Conservation (phyloP, 2,329 filamentous ascomycete genomes). For the Xylariaceae sp. region DNA sequence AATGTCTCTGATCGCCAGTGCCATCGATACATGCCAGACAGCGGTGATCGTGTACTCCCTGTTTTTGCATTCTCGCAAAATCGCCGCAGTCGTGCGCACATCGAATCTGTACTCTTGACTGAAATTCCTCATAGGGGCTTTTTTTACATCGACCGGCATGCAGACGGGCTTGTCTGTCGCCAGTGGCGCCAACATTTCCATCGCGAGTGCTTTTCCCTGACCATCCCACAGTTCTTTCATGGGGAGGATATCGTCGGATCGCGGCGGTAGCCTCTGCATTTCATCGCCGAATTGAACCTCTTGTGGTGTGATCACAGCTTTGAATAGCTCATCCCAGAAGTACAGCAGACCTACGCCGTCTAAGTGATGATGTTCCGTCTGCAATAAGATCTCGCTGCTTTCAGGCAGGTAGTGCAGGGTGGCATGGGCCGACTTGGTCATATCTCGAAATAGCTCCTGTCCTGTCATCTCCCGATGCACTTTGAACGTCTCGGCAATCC, state of each 20-base stretch:
- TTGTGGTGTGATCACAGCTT: background rate
- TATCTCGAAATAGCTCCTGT: constrained; percentile 1
- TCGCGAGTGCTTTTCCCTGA: background rate
- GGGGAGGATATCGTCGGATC: constrained; percentile 1
- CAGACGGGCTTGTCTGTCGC: background rate
- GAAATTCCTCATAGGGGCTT: background rate
- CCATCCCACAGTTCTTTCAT: background rate
- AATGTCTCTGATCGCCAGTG: background rate
- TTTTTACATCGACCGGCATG: background rate
- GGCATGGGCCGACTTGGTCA: background rate
- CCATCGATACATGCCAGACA: background rate
- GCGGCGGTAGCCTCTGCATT: background rate
- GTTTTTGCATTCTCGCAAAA: background rate
- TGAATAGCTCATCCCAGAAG: constrained; percentile 1
- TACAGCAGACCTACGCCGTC: background rate
- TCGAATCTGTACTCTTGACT: background rate
- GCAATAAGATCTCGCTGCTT: constrained; percentile 1
- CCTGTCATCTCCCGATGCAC: background rate
- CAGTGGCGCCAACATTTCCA: constrained; percentile 1
- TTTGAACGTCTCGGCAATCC: background rate
- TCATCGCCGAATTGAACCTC: background rate
- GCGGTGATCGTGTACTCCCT: background rate
- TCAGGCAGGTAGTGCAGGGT: constrained; percentile 1
- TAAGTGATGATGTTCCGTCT: constrained; percentile 1
- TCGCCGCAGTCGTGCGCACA: background rate